Evolutionary conservation across 106 monocot species (phyloP).

Genomic region (Triglochin maritima): DNA sequence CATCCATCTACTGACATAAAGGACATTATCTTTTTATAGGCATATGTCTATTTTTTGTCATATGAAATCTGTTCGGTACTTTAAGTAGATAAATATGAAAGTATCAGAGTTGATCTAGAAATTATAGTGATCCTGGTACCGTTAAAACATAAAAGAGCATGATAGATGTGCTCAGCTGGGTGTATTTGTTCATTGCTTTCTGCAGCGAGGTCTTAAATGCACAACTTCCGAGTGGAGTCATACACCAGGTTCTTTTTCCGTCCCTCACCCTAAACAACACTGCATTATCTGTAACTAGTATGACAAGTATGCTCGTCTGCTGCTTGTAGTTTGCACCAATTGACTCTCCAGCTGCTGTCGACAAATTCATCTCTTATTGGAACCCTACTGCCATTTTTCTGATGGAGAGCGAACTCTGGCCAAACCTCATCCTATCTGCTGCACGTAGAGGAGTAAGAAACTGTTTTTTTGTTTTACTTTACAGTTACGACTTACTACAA

Average conservation of each 20-base stretch:
- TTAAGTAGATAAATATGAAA: too few relatives aligned
- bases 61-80: too few relatives aligned
- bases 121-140: neutral
- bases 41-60: too few relatives aligned
- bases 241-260: constrained; percentile 54
- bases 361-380: constrained; percentile 67
- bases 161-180: neutral
- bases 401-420: constrained; percentile 98
- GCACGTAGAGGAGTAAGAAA: constrained; percentile 47
- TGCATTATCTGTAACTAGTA: neutral
- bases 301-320: neutral
- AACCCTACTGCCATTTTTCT: constrained; percentile 58
- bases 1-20: too few relatives aligned
- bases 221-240: constrained; percentile 64
- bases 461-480: neutral
- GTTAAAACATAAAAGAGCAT: neutral
- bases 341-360: constrained; percentile 60
- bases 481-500: neutral
- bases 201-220: constrained; percentile 80
- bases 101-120: too few relatives aligned
- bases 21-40: too few relatives aligned
- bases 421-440: constrained; percentile 86
- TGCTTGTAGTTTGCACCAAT: constrained; percentile 67
- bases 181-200: neutral
- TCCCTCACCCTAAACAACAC: too few relatives aligned